Conservation (phyloP, 345 rosid species). For the Erodium maritimum region DNA sequence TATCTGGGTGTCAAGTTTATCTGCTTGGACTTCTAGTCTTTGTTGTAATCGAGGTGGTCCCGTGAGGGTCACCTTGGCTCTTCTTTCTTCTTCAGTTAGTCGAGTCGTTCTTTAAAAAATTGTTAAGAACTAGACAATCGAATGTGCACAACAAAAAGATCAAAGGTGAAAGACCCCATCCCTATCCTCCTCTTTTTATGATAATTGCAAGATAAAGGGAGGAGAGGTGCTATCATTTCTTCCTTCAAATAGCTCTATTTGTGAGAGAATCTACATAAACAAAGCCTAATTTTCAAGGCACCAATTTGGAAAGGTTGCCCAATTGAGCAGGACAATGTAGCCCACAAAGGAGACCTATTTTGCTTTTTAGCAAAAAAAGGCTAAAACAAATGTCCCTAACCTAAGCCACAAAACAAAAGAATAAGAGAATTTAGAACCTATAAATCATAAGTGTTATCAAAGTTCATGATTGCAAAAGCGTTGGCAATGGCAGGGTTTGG, state of each 20-base stretch:
- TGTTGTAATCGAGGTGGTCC: too few relatives aligned
- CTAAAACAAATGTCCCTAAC: conserved; percentile 19
- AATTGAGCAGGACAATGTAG: conserved; percentile 39
- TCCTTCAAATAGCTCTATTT: conserved; percentile 7
- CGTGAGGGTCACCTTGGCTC: too few relatives aligned
- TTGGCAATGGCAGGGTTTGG: conserved; percentile 66
- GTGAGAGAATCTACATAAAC: conserved; percentile 14
- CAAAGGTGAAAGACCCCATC: neutral
- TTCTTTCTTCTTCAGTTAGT: too few relatives aligned
- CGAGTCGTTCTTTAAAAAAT: too few relatives aligned
- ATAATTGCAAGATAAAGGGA: conserved; percentile 9
- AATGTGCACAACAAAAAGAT: neutral
- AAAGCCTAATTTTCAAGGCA: conserved; percentile 17
- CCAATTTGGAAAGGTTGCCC: conserved; percentile 34
- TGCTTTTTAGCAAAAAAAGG: conserved; percentile 27
- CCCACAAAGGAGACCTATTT: conserved; percentile 50
- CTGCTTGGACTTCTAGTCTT: too few relatives aligned
- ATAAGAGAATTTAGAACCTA: conserved; percentile 18
- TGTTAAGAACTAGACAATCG: neutral
- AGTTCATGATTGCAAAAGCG: too few relatives aligned
- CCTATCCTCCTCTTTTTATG: neutral
- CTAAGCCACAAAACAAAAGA: conserved; percentile 16
- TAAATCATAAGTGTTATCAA: conserved; percentile 30
- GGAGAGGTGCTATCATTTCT: conserved; percentile 2
- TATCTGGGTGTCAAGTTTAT: too few relatives aligned